phyloP scores from a whole-genome alignment of 1,284 basidiomycete genomes.

The Pyrrhoderma lamaoense region DNA sequence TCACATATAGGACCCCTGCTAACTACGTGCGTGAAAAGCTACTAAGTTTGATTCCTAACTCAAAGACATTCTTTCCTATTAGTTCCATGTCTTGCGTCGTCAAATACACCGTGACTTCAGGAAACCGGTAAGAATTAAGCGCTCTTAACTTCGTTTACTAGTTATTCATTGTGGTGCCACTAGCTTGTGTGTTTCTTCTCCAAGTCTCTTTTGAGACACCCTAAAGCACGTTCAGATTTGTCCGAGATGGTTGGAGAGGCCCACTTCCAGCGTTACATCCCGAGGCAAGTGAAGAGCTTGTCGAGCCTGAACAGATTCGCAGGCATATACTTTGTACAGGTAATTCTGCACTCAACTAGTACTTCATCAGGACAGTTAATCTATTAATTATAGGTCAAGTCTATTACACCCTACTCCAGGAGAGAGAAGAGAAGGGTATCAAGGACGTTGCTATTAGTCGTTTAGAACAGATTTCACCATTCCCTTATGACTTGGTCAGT shows the following conservation, averaged over 20 bases:
- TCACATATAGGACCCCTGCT: constrained; percentile 63
- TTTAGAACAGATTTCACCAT: constrained; percentile 90
- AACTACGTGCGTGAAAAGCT: constrained; percentile 58
- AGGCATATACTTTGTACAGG: constrained; percentile 87
- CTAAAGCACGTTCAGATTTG: constrained; percentile 80
- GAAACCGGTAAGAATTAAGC: constrained; percentile 61
- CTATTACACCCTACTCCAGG: constrained; percentile 84
- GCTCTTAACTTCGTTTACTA: neutral
- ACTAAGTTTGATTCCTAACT: constrained; percentile 24
- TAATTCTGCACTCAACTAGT: constrained; percentile 24
- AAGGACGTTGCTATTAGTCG: constrained; percentile 92
- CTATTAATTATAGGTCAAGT: constrained; percentile 68
- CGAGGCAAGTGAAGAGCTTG: constrained; percentile 73
- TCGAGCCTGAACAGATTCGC: constrained; percentile 79
- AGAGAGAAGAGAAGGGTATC: constrained; percentile 84
- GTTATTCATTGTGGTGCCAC: constrained; percentile 7
- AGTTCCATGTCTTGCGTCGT: constrained; percentile 93
- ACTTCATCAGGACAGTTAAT: neutral
- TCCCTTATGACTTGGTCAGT: constrained; percentile 86
- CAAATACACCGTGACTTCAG: constrained; percentile 96
- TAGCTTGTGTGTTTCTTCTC: constrained; percentile 94
- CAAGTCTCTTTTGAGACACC: constrained; percentile 91
- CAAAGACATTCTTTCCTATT: constrained; percentile 15
- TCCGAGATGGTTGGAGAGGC: constrained; percentile 87
- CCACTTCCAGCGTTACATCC: constrained; percentile 89